A percentile compares a stretch with the other conserved stretches of the same genome.
Conservation (phyloP, 2,329 filamentous ascomycete species). For the Emericellopsis atlantica region DNA sequence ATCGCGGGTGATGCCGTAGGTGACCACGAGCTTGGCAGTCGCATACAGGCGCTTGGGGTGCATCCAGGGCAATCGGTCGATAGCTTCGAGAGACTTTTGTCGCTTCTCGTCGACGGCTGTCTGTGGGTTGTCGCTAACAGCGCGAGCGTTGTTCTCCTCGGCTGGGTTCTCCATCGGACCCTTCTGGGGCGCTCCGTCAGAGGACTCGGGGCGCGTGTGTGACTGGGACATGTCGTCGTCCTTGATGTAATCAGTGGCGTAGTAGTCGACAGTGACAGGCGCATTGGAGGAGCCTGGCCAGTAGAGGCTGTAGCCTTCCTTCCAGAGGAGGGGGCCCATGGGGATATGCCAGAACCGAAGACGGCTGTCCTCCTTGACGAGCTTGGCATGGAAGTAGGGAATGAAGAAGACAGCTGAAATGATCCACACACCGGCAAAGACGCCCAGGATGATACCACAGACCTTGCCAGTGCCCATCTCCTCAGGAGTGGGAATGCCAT, state of each 20-base stretch:
- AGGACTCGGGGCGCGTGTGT: conserved; percentile 5
- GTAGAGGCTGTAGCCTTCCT: conserved; percentile 6
- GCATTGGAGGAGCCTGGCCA: conserved; percentile 10
- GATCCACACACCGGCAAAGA: conserved; percentile 15
- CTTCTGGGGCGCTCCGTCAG: too few species aligned
- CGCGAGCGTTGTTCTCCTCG: not conserved
- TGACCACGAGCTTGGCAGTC: conserved; percentile 5
- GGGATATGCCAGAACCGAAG: conserved; percentile 18
- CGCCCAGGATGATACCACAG: conserved; percentile 14
- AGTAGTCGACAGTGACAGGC: conserved; percentile 14
- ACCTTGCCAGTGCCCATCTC: conserved; percentile 19
- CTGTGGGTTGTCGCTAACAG: not conserved
- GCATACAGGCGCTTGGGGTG: conserved; percentile 5
- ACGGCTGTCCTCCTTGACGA: conserved; percentile 17
- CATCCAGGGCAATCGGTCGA: conserved; percentile 2
- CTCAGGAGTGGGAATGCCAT: conserved; percentile 4
- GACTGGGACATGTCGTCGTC: conserved; percentile 31
- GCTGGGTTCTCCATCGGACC: conserved; percentile 1
- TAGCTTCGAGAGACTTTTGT: conserved; percentile 5
- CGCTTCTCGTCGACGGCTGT: conserved; percentile 1
- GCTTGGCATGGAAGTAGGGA: conserved; percentile 19
- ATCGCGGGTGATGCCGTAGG: conserved; percentile 12
- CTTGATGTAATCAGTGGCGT: conserved; percentile 36
- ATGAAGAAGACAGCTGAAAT: conserved; percentile 20
- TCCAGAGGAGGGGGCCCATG: conserved; percentile 21